These are phyloP conservation scores for Fusarium tjaetaba DNA, from an alignment of 2,329 filamentous ascomycete genomes.

Conservation along the genomic window DNA sequence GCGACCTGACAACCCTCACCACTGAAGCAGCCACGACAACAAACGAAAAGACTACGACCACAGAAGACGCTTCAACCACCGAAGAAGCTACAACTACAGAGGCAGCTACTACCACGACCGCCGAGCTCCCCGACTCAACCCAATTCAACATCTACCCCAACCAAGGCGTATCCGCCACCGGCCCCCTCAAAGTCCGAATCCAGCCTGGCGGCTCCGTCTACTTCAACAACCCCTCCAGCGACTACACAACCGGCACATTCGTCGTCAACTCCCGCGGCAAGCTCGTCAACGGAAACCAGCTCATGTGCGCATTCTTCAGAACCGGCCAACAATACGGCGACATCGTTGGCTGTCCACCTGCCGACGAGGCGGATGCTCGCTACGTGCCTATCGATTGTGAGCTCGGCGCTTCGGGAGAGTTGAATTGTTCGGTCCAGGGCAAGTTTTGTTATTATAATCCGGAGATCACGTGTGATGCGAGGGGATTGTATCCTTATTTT, in stretches of 20 bases:
- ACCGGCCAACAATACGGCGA: background rate
- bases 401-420: background rate
- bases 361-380: background rate
- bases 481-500: background rate
- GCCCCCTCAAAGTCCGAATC: background rate
- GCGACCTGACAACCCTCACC: background rate
- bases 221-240: background rate
- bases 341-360: background rate
- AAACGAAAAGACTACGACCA: too few species aligned
- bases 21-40: background rate
- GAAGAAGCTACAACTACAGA: too few species aligned
- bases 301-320: background rate
- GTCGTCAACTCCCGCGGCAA: background rate
- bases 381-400: rapidly evolving
- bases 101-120: background rate
- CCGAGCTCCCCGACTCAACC: background rate
- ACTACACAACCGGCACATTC: background rate
- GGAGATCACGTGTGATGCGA: background rate
- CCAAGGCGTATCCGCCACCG: background rate
- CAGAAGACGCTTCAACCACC: background rate
- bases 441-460: background rate
- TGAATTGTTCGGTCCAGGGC: background rate
- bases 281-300: background rate
- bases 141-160: background rate
- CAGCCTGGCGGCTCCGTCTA: background rate